Evolutionary conservation across 306 rosid species (phyloP).

Genomic region (Vachellia collinsii): DNA sequence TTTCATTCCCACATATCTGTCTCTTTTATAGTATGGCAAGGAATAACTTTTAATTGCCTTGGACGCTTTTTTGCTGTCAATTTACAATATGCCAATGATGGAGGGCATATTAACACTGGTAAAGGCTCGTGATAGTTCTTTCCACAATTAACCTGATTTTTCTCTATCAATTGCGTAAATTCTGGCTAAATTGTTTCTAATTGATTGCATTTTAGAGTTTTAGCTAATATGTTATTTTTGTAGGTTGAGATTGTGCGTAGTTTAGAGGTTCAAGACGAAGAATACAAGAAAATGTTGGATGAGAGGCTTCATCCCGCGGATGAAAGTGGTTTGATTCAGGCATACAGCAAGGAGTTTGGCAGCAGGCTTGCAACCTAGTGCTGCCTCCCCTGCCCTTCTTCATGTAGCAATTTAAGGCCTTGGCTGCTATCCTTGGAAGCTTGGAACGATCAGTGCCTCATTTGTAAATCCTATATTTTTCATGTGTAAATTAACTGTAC

Average conservation of each 20-base stretch:
- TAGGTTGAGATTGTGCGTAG: slow-evolving; percentile 78
- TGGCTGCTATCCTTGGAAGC: background rate
- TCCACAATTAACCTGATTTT: background rate
- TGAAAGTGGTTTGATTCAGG: slow-evolving; percentile 64
- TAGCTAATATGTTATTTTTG: slow-evolving; percentile 32
- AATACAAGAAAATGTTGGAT: slow-evolving; percentile 65
- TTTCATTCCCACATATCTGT: background rate
- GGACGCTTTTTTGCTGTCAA: slow-evolving; percentile 10
- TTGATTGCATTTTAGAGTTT: background rate
- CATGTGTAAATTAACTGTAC: slow-evolving; percentile 39
- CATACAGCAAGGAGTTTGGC: slow-evolving; percentile 58
- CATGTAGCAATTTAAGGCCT: background rate
- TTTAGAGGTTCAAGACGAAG: slow-evolving; percentile 73
- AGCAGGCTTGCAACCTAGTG: slow-evolving; percentile 55
- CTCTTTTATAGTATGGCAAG: slow-evolving; percentile 14
- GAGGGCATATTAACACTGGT: background rate
- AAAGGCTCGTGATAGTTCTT: background rate
- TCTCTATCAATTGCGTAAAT: background rate
- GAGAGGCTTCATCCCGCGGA: slow-evolving; percentile 67
- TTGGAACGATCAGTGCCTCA: slow-evolving; percentile 18
- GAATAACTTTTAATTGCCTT: background rate
- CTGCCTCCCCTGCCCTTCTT: slow-evolving; percentile 18
- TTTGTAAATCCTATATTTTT: slow-evolving; percentile 31
- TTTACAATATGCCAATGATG: slow-evolving; percentile 18
- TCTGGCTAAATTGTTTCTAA: slow-evolving; percentile 24